Base-by-base conservation (phyloP, 2,329 filamentous ascomycete genomes). In the Aciculosporium take region DNA sequence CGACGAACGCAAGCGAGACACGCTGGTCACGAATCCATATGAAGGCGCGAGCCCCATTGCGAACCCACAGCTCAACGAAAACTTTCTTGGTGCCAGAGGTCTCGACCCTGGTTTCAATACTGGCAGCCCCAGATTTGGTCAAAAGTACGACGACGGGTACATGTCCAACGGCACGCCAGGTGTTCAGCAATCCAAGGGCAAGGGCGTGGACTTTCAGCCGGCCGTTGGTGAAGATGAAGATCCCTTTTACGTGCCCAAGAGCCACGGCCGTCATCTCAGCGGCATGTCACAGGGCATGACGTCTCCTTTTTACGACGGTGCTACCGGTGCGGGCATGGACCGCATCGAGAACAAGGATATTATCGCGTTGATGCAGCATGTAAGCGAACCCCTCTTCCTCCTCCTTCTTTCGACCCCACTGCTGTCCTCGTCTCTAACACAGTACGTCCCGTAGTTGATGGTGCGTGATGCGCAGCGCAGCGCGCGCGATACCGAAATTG, bases 381-480 rank as follows among this genome's bases (percentile, higher is more conserved):
- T 81, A 64, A 69, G 76, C 68, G 13, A 20, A 4, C 7, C 32
- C 8, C 21, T 10, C 10, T 28, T 35, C 13, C 4, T 4, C 9
- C n/a, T 6, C 34, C 23, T 21, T n/a, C n/a, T 2, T 13, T n/a
- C 7, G 3, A 4, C 13, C 12, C 21, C 13, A 15, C 4, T 9
- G 20, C 13, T 13, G 4, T 35, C 13, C 4, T 15, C 10, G 27
- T 4, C 27, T 18, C 29, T 31, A 12, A 21, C 32, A 41, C 35
- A 55, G 63, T 51, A 63, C 44, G 32, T 7, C 31, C 45, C 40
- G 28, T 41, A 81, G 74, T 79, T 98, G 47, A 96, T 93, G 58
- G 91, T 96, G 48, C 82, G 91, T 28, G 91, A 98, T 64, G 91
- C 89, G 31, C 89, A 96, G 63, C 81, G 91, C 45, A 96, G 91